Evolutionary conservation across 116 monocot genomes (phyloP).

Genomic region (Posidonia oceanica): DNA sequence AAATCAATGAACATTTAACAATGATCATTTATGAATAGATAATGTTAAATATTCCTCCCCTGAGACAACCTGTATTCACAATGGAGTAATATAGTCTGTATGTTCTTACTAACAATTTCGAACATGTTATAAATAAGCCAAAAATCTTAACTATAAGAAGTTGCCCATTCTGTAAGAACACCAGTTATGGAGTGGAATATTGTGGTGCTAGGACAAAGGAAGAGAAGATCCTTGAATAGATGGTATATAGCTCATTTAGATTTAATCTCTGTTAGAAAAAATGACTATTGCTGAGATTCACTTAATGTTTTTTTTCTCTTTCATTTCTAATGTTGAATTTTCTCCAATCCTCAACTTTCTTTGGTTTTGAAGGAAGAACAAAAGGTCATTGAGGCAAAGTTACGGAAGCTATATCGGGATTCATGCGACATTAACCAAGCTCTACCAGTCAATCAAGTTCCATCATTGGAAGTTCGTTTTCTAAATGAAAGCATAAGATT

Average conservation of each 20-base stretch:
- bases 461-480: no score
- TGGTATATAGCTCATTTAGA: conserved; percentile 17
- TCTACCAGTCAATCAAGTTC: no score
- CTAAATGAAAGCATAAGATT: no score
- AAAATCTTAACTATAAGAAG: conserved; percentile 32
- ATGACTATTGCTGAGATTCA: not conserved
- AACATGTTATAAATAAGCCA: not conserved
- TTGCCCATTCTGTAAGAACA: conserved; percentile 67
- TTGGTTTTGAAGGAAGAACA: conserved; percentile 32
- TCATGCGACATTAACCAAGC: not conserved
- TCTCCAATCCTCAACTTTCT: not conserved
- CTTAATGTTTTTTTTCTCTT: not conserved
- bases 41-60: not conserved
- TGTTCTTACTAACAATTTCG: not conserved
- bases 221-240: conserved; percentile 37
- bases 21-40: no score
- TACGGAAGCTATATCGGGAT: conserved; percentile 24
- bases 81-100: not conserved
- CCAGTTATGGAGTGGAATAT: conserved; percentile 44
- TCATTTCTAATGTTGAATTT: not conserved
- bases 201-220: conserved; percentile 35
- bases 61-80: not conserved
- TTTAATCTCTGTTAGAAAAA: not conserved
- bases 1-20: no score
- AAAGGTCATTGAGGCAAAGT: conserved; percentile 38